Percentiles rank a stretch among this genome's conserved stretches.
Evolutionary conservation across 1,139 yeast genomes (phyloP).

Genomic region (Meyerozyma guilliermondii): DNA sequence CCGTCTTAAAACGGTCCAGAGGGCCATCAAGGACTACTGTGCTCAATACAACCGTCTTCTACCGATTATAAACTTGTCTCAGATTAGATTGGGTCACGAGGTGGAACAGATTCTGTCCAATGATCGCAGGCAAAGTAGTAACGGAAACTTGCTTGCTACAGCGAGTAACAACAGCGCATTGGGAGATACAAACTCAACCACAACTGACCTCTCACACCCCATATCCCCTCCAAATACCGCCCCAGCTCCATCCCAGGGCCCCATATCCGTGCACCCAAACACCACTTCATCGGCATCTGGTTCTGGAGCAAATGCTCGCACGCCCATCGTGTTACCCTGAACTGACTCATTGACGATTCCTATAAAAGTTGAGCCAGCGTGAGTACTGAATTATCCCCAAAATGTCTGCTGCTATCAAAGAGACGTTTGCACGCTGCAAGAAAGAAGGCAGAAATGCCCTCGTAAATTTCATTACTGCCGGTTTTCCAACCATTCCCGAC

Average conservation of each 20-base stretch:
- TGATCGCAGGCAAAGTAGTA: background rate
- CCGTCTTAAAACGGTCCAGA: constrained; percentile 30
- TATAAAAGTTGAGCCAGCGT: constrained; percentile 3
- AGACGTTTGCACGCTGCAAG: constrained; percentile 68
- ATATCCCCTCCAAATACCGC: constrained; percentile 1
- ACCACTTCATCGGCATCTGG: background rate
- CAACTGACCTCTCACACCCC: background rate
- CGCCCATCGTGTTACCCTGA: constrained; percentile 15
- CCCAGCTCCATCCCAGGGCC: background rate
- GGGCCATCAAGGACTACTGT: constrained; percentile 38
- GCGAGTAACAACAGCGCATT: background rate
- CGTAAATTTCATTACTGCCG: constrained; percentile 91
- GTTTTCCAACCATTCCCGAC: constrained; percentile 82
- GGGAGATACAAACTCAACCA: background rate
- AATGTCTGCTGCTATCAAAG: constrained; percentile 66
- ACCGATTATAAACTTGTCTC: constrained; percentile 48
- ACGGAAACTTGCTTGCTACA: background rate
- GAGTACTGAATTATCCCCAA: background rate
- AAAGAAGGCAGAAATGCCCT: constrained; percentile 79
- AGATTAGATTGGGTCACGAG: constrained; percentile 44
- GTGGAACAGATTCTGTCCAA: constrained; percentile 24
- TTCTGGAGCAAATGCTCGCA: constrained; percentile 3
- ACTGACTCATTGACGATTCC: constrained; percentile 12
- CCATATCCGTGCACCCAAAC: background rate
- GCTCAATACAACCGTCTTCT: constrained; percentile 39